Evolutionary conservation across 202 grass and related monocot genomes (phyloP), one percentile per base, ranked within the genome.

Genomic region (Carex arenaria): DNA sequence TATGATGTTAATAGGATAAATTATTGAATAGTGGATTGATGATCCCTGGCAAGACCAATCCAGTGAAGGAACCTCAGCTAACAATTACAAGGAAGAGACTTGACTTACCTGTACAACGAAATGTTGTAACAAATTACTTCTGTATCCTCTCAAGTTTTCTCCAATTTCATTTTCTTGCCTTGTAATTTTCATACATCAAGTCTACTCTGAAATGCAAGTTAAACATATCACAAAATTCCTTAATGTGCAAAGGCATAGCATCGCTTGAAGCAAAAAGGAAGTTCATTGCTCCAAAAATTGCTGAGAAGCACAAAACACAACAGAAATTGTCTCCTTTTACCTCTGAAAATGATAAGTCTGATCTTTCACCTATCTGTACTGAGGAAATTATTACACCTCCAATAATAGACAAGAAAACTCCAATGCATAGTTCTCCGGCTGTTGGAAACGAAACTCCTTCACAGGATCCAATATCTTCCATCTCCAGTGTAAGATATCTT

Each of bases 101-200:
- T 87, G 90, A 89, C 84, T 88, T 98, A 80, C 95, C 95, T 60
- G 89, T 98, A 67, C 95, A 98, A 83, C 90, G 91, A 86, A 98
- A 98, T 75, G 70, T 98, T 31, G 85, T 98, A 85, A 98, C 92
- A 69, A 98, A 98, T 87, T 97, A 97, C 79, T 98, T 98, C 67
- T 98, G 95, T 98, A 98, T 98, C 95, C 94, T 87, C 49, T 88
- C 63, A 91, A 80, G 8, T 85, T 49, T 81, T 56, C 51, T 67
- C 32, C 9, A 61, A 61, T 56, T 32, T 60, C 15, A 40, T 30
- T 85, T 61, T 52, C 47, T 52, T 76, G n/a, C 59, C 60, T 12
- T 52, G 64, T 73, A 84, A 4, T 72, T 85, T 2, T 11, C 9
- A 67, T 72, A 2, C 62, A 66, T 82, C 42, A 82, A 84, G 43